phyloP scores from a whole-genome alignment of 2,329 filamentous ascomycete genomes.

The Hawksworthiomyces lignivorus region DNA sequence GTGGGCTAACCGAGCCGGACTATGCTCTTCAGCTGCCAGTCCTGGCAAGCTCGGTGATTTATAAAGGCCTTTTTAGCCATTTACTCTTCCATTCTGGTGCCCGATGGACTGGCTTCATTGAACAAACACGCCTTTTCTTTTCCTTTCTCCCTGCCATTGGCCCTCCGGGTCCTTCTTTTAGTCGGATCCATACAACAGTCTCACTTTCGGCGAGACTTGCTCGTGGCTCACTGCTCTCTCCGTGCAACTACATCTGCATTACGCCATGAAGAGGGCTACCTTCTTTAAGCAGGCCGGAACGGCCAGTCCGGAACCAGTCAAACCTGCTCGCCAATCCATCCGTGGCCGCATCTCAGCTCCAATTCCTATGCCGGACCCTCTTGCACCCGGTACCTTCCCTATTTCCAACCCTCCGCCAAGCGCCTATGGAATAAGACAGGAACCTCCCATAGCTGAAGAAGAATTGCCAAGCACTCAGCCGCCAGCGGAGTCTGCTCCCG shows the following conservation, averaged over 20 bases:
- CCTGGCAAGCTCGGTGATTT: no score
- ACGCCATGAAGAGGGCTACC: slow-evolving; percentile 15
- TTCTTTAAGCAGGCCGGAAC: slow-evolving; percentile 35
- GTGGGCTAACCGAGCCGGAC: no score
- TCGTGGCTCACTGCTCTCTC: not conserved
- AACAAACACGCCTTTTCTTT: no score
- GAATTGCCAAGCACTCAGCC: no score
- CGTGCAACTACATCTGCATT: not conserved
- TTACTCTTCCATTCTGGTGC: not conserved
- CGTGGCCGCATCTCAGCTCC: slow-evolving; percentile 55
- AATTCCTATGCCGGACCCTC: slow-evolving; percentile 43
- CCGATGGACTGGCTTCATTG: no score
- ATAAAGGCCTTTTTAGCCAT: not conserved
- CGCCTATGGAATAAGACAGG: no score
- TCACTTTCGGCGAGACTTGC: no score
- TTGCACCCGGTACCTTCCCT: slow-evolving; percentile 18
- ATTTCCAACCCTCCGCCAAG: not conserved
- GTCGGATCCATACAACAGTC: no score
- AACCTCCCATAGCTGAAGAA: no score
- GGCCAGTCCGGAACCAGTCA: slow-evolving; percentile 28
- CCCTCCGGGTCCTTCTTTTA: not conserved
- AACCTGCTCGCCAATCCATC: slow-evolving; percentile 38
- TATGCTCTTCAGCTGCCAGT: no score
- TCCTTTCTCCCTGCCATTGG: no score
- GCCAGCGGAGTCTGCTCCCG: no score